Percentiles rank a stretch among this genome's conserved stretches.
Evolutionary conservation across 2,329 filamentous ascomycete genomes (phyloP).

Genomic region (Xylaria sp.): DNA sequence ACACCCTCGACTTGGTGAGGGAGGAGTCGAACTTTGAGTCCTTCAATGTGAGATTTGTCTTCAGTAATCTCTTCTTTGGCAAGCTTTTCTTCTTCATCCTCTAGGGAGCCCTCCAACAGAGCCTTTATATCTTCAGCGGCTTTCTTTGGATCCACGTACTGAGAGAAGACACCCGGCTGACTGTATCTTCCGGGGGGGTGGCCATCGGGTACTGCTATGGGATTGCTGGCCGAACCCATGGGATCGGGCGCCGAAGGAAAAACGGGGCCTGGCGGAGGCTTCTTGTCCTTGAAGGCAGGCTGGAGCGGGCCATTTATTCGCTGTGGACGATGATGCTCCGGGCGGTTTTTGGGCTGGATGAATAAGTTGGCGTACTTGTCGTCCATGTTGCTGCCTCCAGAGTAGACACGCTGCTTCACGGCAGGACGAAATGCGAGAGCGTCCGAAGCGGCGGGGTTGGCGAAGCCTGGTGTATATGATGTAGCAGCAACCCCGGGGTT

Average conservation of each 20-base stretch:
- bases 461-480: slow-evolving; percentile 32
- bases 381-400: slow-evolving; percentile 52
- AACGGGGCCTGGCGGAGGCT: slow-evolving; percentile 57
- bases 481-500: neutral
- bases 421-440: slow-evolving; percentile 38
- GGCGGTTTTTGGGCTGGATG: slow-evolving; percentile 63
- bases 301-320: slow-evolving; percentile 59
- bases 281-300: slow-evolving; percentile 60
- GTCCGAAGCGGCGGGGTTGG: slow-evolving; percentile 26
- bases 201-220: slow-evolving; percentile 45
- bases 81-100: slow-evolving; percentile 69
- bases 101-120: slow-evolving; percentile 82
- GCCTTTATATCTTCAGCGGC: slow-evolving; percentile 82
- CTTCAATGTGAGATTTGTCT: slow-evolving; percentile 73
- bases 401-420: slow-evolving; percentile 45
- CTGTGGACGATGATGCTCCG: slow-evolving; percentile 66
- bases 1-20: slow-evolving; percentile 96
- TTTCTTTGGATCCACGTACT: slow-evolving; percentile 76
- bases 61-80: slow-evolving; percentile 59
- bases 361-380: slow-evolving; percentile 66
- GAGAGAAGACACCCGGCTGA: slow-evolving; percentile 57
- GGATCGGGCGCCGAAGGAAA: slow-evolving; percentile 58
- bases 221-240: slow-evolving; percentile 45
- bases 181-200: slow-evolving; percentile 48
- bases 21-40: slow-evolving; percentile 85